A percentile compares a stretch with the other conserved stretches of the same genome.
phyloP scores from a whole-genome alignment of 2,329 filamentous ascomycete genomes.

The Fusarium nanum region DNA sequence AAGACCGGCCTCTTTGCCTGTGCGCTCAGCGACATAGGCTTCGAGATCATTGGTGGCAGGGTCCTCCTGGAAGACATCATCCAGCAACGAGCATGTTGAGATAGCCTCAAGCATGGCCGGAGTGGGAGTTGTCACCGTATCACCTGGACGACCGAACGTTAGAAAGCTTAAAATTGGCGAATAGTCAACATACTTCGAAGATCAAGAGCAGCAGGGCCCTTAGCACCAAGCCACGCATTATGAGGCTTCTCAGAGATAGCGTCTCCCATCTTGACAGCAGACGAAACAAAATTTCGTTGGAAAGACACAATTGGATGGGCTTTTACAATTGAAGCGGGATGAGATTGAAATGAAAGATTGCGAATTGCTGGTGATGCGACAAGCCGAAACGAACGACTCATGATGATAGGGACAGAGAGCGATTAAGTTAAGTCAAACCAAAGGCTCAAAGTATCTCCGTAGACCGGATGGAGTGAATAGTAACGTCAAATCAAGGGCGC shows the following conservation, averaged over 20 bases:
- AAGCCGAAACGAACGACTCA: slow-evolving; percentile 23
- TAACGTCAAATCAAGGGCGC: slow-evolving; percentile 6
- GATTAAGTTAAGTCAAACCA: neutral
- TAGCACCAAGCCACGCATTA: slow-evolving; percentile 54
- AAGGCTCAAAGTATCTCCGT: slow-evolving; percentile 14
- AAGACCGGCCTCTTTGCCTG: slow-evolving; percentile 80
- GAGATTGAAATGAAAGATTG: neutral
- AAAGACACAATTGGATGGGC: neutral
- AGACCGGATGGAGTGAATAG: slow-evolving; percentile 14
- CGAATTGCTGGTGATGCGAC: slow-evolving; percentile 5
- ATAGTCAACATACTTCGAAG: slow-evolving; percentile 52
- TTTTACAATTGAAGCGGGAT: neutral
- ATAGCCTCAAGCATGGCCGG: slow-evolving; percentile 85
- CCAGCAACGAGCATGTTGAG: slow-evolving; percentile 76
- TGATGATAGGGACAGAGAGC: slow-evolving; percentile 6
- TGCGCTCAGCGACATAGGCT: slow-evolving; percentile 75
- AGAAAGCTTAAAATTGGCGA: slow-evolving; percentile 30
- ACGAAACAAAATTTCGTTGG: slow-evolving; percentile 25
- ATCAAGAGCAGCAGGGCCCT: slow-evolving; percentile 55
- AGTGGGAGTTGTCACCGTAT: slow-evolving; percentile 77
- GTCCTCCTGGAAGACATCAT: slow-evolving; percentile 88
- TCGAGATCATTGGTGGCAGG: slow-evolving; percentile 82
- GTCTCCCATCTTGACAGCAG: slow-evolving; percentile 32
- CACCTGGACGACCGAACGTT: slow-evolving; percentile 49
- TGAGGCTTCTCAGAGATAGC: slow-evolving; percentile 29